These are phyloP conservation scores for Athelia psychrophila DNA, from an alignment of 1,284 basidiomycete genomes.

Conservation along the genomic window DNA sequence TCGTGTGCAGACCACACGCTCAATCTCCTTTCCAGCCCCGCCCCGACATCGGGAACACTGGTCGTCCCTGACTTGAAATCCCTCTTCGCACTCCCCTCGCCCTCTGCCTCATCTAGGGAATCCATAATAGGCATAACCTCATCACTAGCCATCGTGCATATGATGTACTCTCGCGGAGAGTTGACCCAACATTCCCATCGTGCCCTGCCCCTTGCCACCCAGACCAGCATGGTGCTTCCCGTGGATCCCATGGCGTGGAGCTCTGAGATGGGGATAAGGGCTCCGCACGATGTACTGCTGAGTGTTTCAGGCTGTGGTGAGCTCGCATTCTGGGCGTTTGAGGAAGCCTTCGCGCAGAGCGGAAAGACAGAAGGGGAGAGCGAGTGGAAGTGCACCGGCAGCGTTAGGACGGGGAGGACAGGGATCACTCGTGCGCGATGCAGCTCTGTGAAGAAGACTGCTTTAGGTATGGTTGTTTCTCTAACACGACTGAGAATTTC, in stretches of 20 bases:
- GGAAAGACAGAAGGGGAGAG: constrained; percentile 10
- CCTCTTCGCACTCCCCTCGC: constrained; percentile 64
- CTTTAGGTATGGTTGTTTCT: constrained; percentile 47
- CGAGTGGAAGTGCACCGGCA: constrained; percentile 70
- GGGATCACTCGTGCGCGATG: constrained; percentile 71
- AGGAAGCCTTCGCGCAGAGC: constrained; percentile 33
- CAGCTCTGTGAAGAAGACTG: constrained; percentile 89
- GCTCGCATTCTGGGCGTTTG: constrained; percentile 79
- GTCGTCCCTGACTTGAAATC: constrained; percentile 49
- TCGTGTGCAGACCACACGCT: constrained; percentile 27
- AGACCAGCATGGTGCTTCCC: constrained; percentile 53
- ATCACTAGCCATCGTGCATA: constrained; percentile 50
- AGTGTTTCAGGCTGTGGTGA: constrained; percentile 75
- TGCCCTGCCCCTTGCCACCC: constrained; percentile 47
- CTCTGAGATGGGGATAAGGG: constrained; percentile 31
- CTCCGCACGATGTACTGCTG: constrained; percentile 70
- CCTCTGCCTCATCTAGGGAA: constrained; percentile 34
- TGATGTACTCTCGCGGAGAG: constrained; percentile 41
- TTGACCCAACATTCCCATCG: constrained; percentile 38
- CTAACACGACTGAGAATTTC: constrained; percentile 3
- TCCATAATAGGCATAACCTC: constrained; percentile 62
- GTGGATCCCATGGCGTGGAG: constrained; percentile 94
- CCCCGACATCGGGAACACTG: constrained; percentile 31
- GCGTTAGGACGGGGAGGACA: constrained; percentile 67
- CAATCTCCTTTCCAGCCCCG: constrained; percentile 47